These are phyloP conservation scores for Rugonectria rugulosa DNA, from an alignment of 2,329 filamentous ascomycete species.

Conservation along the genomic window DNA sequence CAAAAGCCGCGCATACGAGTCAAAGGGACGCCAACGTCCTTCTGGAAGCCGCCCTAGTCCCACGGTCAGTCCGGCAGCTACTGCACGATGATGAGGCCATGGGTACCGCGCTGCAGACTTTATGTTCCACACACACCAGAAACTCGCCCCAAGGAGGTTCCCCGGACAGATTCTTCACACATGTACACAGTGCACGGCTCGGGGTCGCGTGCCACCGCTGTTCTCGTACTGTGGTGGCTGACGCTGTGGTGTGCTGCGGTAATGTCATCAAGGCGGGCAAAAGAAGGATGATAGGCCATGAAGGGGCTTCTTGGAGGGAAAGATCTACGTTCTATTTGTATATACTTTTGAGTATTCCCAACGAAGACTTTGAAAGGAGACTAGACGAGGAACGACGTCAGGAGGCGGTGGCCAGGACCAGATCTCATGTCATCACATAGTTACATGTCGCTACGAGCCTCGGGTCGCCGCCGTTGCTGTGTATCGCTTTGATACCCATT, in stretches of 20 bases:
- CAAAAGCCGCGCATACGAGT: constrained; percentile 22
- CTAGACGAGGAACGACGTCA: too few relatives aligned
- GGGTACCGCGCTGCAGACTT: constrained; percentile 1
- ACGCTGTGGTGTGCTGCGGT: neutral
- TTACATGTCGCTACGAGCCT: neutral
- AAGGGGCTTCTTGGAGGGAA: too few relatives aligned
- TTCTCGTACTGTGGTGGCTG: constrained; percentile 32
- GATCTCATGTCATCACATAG: too few relatives aligned
- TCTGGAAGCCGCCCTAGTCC: constrained; percentile 36
- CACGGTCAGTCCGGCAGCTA: constrained; percentile 38
- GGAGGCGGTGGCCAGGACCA: too few relatives aligned
- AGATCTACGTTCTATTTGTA: too few relatives aligned
- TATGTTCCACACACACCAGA: constrained; percentile 7
- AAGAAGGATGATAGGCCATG: too few relatives aligned
- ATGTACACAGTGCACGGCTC: constrained; percentile 32
- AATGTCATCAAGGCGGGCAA: neutral
- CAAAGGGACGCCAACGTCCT: constrained; percentile 21
- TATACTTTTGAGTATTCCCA: too few relatives aligned
- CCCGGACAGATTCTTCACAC: neutral
- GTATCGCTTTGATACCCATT: constrained; percentile 13
- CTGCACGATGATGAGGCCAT: constrained; percentile 37
- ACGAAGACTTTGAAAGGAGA: too few relatives aligned
- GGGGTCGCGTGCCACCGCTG: neutral
- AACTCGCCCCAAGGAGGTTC: neutral
- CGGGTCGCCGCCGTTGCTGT: neutral